These are phyloP conservation scores for Millerozyma acaciae DNA, from an alignment of 805 yeast species.

Conservation along the genomic window DNA sequence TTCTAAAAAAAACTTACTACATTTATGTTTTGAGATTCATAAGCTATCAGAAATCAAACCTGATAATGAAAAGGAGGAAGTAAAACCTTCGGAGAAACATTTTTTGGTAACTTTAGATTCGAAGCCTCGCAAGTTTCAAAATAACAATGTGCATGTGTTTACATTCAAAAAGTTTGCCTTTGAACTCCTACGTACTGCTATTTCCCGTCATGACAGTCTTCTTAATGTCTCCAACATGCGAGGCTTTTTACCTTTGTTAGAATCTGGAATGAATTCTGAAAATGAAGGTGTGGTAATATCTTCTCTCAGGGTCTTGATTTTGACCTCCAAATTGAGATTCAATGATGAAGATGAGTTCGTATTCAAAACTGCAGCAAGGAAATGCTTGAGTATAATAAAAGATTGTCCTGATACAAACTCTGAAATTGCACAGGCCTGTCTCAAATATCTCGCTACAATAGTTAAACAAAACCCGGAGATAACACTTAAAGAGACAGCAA, in stretches of 20 bases:
- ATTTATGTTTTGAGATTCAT: constrained; percentile 71
- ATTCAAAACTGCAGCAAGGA: constrained; percentile 60
- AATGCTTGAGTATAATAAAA: constrained; percentile 58
- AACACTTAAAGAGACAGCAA: constrained; percentile 62
- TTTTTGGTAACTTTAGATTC: constrained; percentile 72
- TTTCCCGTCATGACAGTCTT: constrained; percentile 59
- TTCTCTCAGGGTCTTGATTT: constrained; percentile 58
- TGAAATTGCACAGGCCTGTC: constrained; percentile 75
- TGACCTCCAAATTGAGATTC: constrained; percentile 60
- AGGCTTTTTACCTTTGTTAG: constrained; percentile 74
- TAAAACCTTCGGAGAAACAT: constrained; percentile 46
- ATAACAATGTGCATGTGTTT: constrained; percentile 52
- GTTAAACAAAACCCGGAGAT: constrained; percentile 67
- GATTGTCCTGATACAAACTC: constrained; percentile 74
- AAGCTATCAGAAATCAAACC: constrained; percentile 39
- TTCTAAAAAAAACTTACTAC: constrained; percentile 53
- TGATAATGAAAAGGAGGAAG: constrained; percentile 2
- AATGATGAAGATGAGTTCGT: constrained; percentile 46
- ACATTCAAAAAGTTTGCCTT: constrained; percentile 73
- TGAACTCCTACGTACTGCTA: constrained; percentile 69
- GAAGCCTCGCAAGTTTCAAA: constrained; percentile 49
- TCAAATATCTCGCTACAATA: constrained; percentile 68
- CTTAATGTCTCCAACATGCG: constrained; percentile 56
- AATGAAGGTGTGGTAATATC: constrained; percentile 77
- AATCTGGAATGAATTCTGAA: constrained; percentile 55